Conservation (phyloP, 2,329 filamentous ascomycete genomes). For the Magnaporthiopsis rhizophila region DNA sequence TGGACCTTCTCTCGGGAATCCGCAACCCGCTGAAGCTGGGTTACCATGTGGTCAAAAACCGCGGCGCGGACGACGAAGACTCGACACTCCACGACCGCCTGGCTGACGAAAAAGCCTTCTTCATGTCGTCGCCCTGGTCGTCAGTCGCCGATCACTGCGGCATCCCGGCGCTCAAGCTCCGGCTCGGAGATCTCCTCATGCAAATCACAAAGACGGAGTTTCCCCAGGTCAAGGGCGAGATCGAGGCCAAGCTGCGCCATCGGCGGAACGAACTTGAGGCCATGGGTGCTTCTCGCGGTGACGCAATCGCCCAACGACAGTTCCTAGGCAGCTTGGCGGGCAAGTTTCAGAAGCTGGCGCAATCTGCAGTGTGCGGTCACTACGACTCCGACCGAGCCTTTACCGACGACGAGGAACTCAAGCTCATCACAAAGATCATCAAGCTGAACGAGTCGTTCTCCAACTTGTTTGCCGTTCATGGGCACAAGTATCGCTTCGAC, state of each 20-base stretch:
- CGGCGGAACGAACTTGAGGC: constrained; percentile 15
- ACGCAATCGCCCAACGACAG: constrained; percentile 22
- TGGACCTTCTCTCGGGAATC: constrained; percentile 33
- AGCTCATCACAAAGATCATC: constrained; percentile 29
- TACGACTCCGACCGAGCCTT: constrained; percentile 27
- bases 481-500: constrained; percentile 18
- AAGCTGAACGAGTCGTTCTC: constrained; percentile 29
- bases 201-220: constrained; percentile 31
- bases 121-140: constrained; percentile 27
- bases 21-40: constrained; percentile 34
- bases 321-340: constrained; percentile 27
- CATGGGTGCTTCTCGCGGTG: constrained; percentile 24
- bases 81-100: constrained; percentile 24
- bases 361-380: constrained; percentile 25
- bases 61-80: constrained; percentile 31
- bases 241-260: constrained; percentile 12
- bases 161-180: constrained; percentile 24
- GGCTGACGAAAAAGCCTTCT: constrained; percentile 28
- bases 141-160: constrained; percentile 23
- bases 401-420: constrained; percentile 16
- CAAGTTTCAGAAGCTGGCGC: constrained; percentile 20
- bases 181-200: constrained; percentile 29
- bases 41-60: constrained; percentile 41
- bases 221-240: constrained; percentile 26
- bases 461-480: constrained; percentile 17